Percentiles rank a stretch among this genome's conserved stretches.
Conservation (phyloP, 225 moss, liverwort and hornwort species). For the Bryoerythrophyllum caledonicum region DNA sequence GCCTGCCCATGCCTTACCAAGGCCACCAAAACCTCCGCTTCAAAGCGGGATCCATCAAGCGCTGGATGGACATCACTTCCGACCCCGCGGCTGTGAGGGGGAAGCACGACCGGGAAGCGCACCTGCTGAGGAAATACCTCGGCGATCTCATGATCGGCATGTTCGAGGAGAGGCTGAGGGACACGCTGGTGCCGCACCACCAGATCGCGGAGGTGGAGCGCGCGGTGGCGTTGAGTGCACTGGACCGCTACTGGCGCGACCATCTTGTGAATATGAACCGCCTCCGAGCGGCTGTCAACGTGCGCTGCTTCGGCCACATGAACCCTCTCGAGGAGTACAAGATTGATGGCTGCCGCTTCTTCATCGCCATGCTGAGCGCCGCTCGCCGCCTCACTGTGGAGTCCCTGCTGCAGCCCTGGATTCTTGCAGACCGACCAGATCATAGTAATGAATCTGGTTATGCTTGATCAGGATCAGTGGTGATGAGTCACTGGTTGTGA, state of each 20-base stretch:
- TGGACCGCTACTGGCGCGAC: slow-evolving; percentile 92
- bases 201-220: slow-evolving; percentile 95
- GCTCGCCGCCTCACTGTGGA: slow-evolving; percentile 92
- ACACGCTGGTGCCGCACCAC: slow-evolving; percentile 55
- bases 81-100: slow-evolving; percentile 69
- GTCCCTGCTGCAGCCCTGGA: slow-evolving; percentile 90
- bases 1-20: slow-evolving; percentile 51
- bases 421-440: slow-evolving; percentile 70
- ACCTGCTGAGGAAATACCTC: slow-evolving; percentile 81
- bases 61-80: slow-evolving; percentile 79
- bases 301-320: slow-evolving; percentile 99
- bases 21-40: slow-evolving; percentile 51
- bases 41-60: slow-evolving; percentile 73
- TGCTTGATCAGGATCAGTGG: slow-evolving; percentile 59
- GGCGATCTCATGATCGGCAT: slow-evolving; percentile 76
- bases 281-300: slow-evolving; percentile 93
- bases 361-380: slow-evolving; percentile 95
- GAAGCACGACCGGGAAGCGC: slow-evolving; percentile 68
- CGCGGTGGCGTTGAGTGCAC: slow-evolving; percentile 80
- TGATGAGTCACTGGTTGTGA: slow-evolving; percentile 53
- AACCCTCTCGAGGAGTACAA: slow-evolving; percentile 98
- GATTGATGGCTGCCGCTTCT: slow-evolving; percentile 97
- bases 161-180: slow-evolving; percentile 74
- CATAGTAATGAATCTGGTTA: slow-evolving; percentile 40
- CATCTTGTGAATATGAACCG: slow-evolving; percentile 99